phyloP scores from a whole-genome alignment of 2,329 filamentous ascomycete species.

The Cercospora brassicicola region DNA sequence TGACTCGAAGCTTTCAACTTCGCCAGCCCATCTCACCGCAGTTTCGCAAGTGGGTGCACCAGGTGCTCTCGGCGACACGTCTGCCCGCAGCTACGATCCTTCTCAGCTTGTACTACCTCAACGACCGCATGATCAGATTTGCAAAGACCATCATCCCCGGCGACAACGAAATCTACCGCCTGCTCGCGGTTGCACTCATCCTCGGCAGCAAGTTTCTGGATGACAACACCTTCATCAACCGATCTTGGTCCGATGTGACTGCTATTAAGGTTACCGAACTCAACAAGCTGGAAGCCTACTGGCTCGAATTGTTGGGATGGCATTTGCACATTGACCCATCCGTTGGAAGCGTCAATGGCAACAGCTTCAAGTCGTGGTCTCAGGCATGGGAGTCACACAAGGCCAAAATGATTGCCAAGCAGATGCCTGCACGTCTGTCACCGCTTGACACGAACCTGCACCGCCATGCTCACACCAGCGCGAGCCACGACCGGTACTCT shows the following conservation, averaged over 20 bases:
- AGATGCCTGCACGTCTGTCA: slow-evolving; percentile 49
- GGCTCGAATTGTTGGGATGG: slow-evolving; percentile 81
- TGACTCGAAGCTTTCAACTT: slow-evolving; percentile 63
- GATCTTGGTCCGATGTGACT: slow-evolving; percentile 93
- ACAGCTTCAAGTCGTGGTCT: slow-evolving; percentile 23
- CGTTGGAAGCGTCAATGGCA: slow-evolving; percentile 2
- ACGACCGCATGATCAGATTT: slow-evolving; percentile 64
- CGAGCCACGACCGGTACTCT: slow-evolving; percentile 46
- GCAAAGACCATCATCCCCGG: slow-evolving; percentile 42
- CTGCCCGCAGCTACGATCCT: slow-evolving; percentile 89
- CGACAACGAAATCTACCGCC: slow-evolving; percentile 76
- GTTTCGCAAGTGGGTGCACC: slow-evolving; percentile 88
- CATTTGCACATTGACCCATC: slow-evolving; percentile 78
- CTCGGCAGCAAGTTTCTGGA: slow-evolving; percentile 94
- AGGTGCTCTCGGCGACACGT: slow-evolving; percentile 85
- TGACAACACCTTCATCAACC: slow-evolving; percentile 96
- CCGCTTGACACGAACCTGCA: slow-evolving; percentile 66
- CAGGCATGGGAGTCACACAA: slow-evolving; percentile 38
- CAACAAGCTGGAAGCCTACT: slow-evolving; percentile 82
- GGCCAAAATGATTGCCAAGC: slow-evolving; percentile 40
- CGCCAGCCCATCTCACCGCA: slow-evolving; percentile 64
- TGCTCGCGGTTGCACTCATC: slow-evolving; percentile 80
- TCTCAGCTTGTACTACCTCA: slow-evolving; percentile 84
- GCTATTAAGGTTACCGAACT: slow-evolving; percentile 81
- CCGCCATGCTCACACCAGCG: slow-evolving; percentile 50